Conservation (phyloP, 768 basidiomycete species). For the Serendipita sp. region DNA sequence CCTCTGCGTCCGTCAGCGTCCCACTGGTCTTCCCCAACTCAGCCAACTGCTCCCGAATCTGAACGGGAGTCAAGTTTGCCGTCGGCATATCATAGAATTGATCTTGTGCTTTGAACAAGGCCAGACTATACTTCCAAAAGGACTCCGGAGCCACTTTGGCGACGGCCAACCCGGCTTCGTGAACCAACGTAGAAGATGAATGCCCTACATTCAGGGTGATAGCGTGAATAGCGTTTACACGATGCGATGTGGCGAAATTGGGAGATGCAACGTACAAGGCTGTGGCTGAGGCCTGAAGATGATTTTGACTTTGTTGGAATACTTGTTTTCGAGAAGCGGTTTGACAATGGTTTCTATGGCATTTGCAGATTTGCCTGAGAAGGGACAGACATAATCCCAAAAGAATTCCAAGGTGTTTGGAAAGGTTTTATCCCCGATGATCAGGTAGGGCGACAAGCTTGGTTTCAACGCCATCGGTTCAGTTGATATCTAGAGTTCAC, state of each 20-base stretch:
- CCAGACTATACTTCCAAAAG: conserved; percentile 65
- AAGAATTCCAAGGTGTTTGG: conserved; percentile 74
- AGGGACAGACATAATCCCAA: conserved; percentile 78
- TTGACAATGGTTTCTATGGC: conserved; percentile 44
- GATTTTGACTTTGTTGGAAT: conserved; percentile 55
- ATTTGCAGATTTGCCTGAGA: conserved; percentile 44
- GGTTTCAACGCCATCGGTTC: conserved; percentile 65
- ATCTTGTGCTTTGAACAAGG: conserved; percentile 54
- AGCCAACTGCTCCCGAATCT: conserved; percentile 63
- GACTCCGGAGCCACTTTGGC: conserved; percentile 53
- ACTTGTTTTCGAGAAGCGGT: conserved; percentile 47
- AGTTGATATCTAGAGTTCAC: background rate
- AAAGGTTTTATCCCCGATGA: conserved; percentile 42
- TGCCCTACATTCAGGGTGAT: too few relatives aligned
- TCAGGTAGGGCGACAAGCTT: conserved; percentile 44
- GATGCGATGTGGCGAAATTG: conserved; percentile 9
- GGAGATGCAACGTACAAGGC: conserved; percentile 15
- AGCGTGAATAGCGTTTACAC: conserved; percentile 18
- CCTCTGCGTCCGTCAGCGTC: conserved; percentile 35
- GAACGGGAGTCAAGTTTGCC: conserved; percentile 45
- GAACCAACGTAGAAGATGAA: conserved; percentile 50
- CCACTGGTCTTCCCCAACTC: conserved; percentile 30
- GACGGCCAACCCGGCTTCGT: conserved; percentile 74
- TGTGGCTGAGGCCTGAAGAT: conserved; percentile 21
- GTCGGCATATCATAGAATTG: conserved; percentile 70